A percentile compares a stretch with the other conserved stretches of the same genome.
These are phyloP conservation scores for Fusarium protoensiforme DNA, from an alignment of 2,329 filamentous ascomycete genomes.

Conservation along the genomic window DNA sequence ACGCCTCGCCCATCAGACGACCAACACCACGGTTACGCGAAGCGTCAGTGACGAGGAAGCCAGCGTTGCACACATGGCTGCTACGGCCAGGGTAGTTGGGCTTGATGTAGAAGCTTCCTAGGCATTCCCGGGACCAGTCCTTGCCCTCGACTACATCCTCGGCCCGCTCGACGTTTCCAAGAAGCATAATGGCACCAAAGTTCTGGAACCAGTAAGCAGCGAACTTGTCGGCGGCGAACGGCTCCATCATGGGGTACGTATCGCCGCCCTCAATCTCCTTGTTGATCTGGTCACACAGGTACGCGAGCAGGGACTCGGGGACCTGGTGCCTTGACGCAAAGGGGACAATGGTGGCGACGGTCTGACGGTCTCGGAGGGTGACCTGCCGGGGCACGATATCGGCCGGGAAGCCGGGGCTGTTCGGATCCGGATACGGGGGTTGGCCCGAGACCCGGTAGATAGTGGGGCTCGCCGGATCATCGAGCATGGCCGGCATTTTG, in stretches of 20 bases:
- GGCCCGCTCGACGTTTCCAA: conserved; percentile 76
- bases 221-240: conserved; percentile 79
- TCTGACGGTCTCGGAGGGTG: conserved; percentile 84
- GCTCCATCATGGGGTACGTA: conserved; percentile 88
- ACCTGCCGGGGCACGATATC: conserved; percentile 80
- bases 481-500: conserved; percentile 81
- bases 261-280: conserved; percentile 93
- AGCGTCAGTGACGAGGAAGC: conserved; percentile 79
- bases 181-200: conserved; percentile 88
- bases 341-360: conserved; percentile 84
- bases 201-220: conserved; percentile 91
- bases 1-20: conserved; percentile 79
- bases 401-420: conserved; percentile 71
- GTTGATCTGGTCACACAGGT: conserved; percentile 86
- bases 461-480: conserved; percentile 77
- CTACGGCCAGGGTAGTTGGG: conserved; percentile 92
- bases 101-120: conserved; percentile 94
- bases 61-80: conserved; percentile 90
- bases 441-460: conserved; percentile 77
- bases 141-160: conserved; percentile 68
- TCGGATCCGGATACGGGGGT: conserved; percentile 71
- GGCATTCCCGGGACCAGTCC: conserved; percentile 84
- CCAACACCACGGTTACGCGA: conserved; percentile 80
- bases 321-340: conserved; percentile 82
- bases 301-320: conserved; percentile 78